These are phyloP conservation scores for Microascus cirrosus DNA, from an alignment of 2,329 filamentous ascomycete species.

Conservation along the genomic window DNA sequence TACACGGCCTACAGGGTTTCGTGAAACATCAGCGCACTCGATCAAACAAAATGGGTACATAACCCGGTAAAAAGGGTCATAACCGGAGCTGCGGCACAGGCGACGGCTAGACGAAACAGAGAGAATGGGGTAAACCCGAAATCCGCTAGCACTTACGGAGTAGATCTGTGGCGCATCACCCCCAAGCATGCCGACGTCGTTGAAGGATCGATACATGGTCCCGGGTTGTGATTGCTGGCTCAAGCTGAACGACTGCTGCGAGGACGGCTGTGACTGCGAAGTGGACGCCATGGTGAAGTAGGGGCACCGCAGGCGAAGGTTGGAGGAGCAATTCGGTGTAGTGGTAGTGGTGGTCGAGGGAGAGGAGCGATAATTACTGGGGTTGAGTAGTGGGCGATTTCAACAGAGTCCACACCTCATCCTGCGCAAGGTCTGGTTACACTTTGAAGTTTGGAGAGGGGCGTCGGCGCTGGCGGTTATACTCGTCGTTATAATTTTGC, in stretches of 20 bases:
- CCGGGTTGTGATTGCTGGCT: conserved; percentile 39
- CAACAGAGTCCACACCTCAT: background rate
- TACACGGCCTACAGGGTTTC: conserved; percentile 59
- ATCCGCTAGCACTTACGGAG: conserved; percentile 34
- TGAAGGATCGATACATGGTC: conserved; percentile 25
- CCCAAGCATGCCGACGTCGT: conserved; percentile 22
- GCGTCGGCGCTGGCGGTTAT: background rate
- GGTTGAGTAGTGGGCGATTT: background rate
- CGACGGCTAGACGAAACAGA: background rate
- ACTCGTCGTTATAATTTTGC: background rate
- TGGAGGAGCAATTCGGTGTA: background rate
- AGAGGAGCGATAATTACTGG: background rate
- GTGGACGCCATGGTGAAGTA: conserved; percentile 3
- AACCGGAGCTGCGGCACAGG: background rate
- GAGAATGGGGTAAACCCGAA: background rate
- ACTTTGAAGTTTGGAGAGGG: background rate
- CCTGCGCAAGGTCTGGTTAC: background rate
- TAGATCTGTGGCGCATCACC: conserved; percentile 47
- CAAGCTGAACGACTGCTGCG: conserved; percentile 46
- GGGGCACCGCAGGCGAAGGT: background rate
- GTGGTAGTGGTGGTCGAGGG: background rate
- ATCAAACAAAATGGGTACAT: background rate
- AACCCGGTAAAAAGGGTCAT: background rate
- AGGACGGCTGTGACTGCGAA: conserved; percentile 35
- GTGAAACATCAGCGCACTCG: background rate